These are phyloP conservation scores for Dendrobium officinale DNA, from an alignment of 106 monocot species.

Conservation along the genomic window DNA sequence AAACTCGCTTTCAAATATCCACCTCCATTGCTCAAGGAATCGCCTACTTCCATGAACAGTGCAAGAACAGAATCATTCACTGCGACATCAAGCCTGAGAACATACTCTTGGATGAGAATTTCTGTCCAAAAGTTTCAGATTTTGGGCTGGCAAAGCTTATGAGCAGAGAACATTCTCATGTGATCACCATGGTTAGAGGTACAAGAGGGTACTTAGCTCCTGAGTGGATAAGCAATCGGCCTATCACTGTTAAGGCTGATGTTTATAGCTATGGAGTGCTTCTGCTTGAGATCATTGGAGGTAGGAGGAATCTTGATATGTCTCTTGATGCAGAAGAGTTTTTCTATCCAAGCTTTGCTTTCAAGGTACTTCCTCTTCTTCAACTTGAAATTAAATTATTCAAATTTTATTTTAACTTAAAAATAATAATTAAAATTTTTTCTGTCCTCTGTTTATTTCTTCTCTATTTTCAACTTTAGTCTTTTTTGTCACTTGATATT, in stretches of 20 bases:
- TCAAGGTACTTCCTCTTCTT: slow-evolving; percentile 23
- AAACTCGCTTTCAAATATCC: slow-evolving; percentile 32
- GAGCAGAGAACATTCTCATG: slow-evolving; percentile 45
- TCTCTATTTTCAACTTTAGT: too few relatives aligned
- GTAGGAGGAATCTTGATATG: slow-evolving; percentile 42
- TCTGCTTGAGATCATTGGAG: slow-evolving; percentile 51
- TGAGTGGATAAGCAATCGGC: slow-evolving; percentile 50
- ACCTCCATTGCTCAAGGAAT: slow-evolving; percentile 46
- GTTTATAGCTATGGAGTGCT: slow-evolving; percentile 70
- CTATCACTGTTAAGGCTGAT: slow-evolving; percentile 63
- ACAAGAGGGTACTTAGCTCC: slow-evolving; percentile 75
- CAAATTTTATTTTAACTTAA: too few relatives aligned
- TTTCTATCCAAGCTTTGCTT: slow-evolving; percentile 43
- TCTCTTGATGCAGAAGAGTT: slow-evolving; percentile 21
- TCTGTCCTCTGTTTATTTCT: too few relatives aligned
- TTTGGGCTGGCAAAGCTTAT: slow-evolving; percentile 60
- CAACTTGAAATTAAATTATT: background rate
- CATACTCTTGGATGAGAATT: slow-evolving; percentile 40
- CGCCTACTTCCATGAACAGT: slow-evolving; percentile 62
- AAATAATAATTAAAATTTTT: too few relatives aligned
- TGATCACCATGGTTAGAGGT: slow-evolving; percentile 53
- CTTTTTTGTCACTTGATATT: too few relatives aligned
- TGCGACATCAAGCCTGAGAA: slow-evolving; percentile 80
- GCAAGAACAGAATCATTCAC: slow-evolving; percentile 57
- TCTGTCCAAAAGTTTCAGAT: slow-evolving; percentile 51